Percentiles rank a stretch among this genome's conserved stretches.
phyloP scores from a whole-genome alignment of 1,139 yeast genomes.

The Lodderomyces metapsilosis region DNA sequence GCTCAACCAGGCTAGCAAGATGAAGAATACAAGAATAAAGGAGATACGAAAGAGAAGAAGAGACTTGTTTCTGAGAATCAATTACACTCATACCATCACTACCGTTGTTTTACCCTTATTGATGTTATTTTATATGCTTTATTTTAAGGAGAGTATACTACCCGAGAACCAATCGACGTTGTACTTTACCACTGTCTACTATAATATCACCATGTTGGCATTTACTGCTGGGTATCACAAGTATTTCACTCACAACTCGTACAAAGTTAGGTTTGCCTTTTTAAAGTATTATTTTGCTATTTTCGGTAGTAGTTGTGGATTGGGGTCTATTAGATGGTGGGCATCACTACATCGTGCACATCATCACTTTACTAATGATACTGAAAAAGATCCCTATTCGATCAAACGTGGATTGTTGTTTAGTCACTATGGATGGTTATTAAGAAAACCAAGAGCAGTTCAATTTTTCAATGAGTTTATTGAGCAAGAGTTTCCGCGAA shows the following conservation, averaged over 20 bases:
- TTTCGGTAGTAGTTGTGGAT: slow-evolving; percentile 59
- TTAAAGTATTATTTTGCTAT: slow-evolving; percentile 48
- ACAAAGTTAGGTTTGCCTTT: slow-evolving; percentile 31
- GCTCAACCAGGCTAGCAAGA: slow-evolving; percentile 14
- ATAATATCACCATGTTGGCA: slow-evolving; percentile 37
- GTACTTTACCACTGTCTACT: slow-evolving; percentile 34
- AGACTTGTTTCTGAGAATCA: slow-evolving; percentile 33
- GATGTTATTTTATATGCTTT: slow-evolving; percentile 23
- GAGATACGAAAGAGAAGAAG: slow-evolving; percentile 31
- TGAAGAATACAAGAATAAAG: slow-evolving; percentile 18
- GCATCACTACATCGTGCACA: slow-evolving; percentile 67
- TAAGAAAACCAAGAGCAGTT: slow-evolving; percentile 48
- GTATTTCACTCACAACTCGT: slow-evolving; percentile 57
- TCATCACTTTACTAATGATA: slow-evolving; percentile 62
- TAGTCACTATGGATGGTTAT: slow-evolving; percentile 67
- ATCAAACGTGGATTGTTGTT: slow-evolving; percentile 56
- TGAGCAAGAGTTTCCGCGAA: slow-evolving; percentile 41
- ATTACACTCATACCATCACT: slow-evolving; percentile 32
- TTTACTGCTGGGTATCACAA: slow-evolving; percentile 48
- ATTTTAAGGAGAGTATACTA: slow-evolving; percentile 18
- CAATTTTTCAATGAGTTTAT: slow-evolving; percentile 36
- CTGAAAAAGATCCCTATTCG: slow-evolving; percentile 67
- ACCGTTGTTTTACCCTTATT: slow-evolving; percentile 32
- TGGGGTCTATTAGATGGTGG: slow-evolving; percentile 65
- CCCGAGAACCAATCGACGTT: slow-evolving; percentile 28